phyloP scores from a whole-genome alignment of 2,329 filamentous ascomycete species.

The Amauroascus niger region DNA sequence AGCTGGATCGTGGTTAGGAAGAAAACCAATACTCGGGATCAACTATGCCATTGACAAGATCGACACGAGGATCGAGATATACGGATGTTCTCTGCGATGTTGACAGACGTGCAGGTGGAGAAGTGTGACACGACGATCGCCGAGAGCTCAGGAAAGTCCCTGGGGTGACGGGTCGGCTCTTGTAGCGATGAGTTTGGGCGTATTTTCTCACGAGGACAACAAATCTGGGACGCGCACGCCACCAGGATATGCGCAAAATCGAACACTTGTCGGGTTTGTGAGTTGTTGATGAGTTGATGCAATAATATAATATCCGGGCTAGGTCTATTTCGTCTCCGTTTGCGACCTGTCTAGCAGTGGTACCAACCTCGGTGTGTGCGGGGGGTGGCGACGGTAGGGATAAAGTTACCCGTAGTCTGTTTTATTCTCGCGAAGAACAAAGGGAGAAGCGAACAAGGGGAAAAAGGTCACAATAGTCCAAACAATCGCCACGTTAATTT shows the following conservation, averaged over 20 bases:
- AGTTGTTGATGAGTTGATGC: background rate
- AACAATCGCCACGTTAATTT: conserved; percentile 4
- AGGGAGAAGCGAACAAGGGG: conserved; percentile 6
- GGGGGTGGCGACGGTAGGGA: conserved; percentile 15
- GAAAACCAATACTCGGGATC: conserved; percentile 1
- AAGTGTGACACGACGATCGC: conserved; percentile 14
- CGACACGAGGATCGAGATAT: conserved; percentile 11
- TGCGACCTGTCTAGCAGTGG: conserved; percentile 14
- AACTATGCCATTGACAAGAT: conserved; percentile 11
- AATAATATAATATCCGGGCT: conserved; percentile 1
- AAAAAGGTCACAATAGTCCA: conserved; percentile 1
- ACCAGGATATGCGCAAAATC: background rate
- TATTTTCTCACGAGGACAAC: background rate
- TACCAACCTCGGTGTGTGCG: conserved; percentile 13
- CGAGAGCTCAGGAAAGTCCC: conserved; percentile 9
- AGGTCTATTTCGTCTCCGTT: conserved; percentile 10
- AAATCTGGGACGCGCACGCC: background rate
- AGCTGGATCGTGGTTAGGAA: background rate
- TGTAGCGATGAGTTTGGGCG: background rate
- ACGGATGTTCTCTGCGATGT: conserved; percentile 6
- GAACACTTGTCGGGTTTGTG: background rate
- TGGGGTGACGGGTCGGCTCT: conserved; percentile 7
- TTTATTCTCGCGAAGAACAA: conserved; percentile 8
- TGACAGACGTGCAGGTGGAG: conserved; percentile 15
- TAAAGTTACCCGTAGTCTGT: conserved; percentile 10